Base-by-base conservation (phyloP, 2,329 filamentous ascomycete genomes). In the Teratosphaeria epicoccoides region DNA sequence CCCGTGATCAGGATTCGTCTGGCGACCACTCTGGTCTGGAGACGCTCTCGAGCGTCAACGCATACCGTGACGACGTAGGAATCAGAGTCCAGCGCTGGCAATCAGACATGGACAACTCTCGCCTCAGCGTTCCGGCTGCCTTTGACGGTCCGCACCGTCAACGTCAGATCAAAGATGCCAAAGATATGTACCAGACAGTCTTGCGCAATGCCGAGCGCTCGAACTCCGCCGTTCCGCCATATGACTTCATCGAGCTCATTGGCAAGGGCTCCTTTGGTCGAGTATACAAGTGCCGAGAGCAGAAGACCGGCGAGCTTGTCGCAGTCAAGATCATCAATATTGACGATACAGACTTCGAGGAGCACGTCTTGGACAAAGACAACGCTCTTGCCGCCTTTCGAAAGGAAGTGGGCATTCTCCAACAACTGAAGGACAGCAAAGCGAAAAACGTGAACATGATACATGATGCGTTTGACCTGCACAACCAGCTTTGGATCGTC, bases 301-400 rank as follows among this genome's bases (percentile, higher is more conserved):
- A 70, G 28, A 62, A 60, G 17, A 72, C 66, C 4, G 66, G 67
- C 33, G 65, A 77, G 56, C 70, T 87, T 22, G 84, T 88, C 23
- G 85, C 85, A 17, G 78, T 89, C 64, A 89, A 93, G 70, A 90
- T 90, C 60, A 87, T 90, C 63, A 85, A 90, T 65, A 86, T 91
- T 46, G 87, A 93, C 62, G 84, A 86, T 62, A 79, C 81, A 58
- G 87, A 91, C 66, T 75, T 73, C 46, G 62, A 69, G 46, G 68
- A 58, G 46, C 60, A 81, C 76, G 52, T 56, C 0, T 70, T 81
- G 46, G 79, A 85, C 60, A 85, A 83, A 64, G 80, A 80, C 58
- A 83, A 87, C 64, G 80, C 73, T 40, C 67, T 77, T 43, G 67
- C 68, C 33, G 71, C 75, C 56, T 81, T 82, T 49, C 74, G 80